These are phyloP conservation scores for Cyberlindnera maclurae DNA, from an alignment of 805 yeast genomes.

Conservation along the genomic window DNA sequence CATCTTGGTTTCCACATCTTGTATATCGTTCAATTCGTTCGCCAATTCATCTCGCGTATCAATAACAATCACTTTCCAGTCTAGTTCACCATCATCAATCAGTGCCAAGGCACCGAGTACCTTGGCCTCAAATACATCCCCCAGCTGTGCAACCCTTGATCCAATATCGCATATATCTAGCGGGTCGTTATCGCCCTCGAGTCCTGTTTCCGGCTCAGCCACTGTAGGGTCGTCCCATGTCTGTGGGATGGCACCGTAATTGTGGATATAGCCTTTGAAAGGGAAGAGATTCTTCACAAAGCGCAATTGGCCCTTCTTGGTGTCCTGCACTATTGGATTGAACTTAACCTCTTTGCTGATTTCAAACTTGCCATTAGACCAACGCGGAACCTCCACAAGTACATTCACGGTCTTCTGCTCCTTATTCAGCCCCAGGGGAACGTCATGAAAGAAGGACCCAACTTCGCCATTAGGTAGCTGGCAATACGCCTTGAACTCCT, in stretches of 20 bases:
- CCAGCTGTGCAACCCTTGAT: constrained; percentile 43
- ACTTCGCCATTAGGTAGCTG: constrained; percentile 74
- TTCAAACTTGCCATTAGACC: constrained; percentile 82
- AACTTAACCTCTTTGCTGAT: constrained; percentile 48
- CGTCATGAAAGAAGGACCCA: constrained; percentile 82
- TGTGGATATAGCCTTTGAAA: constrained; percentile 76
- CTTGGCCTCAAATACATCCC: constrained; percentile 60
- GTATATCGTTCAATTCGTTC: constrained; percentile 47
- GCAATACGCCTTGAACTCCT: constrained; percentile 89
- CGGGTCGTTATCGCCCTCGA: constrained; percentile 90
- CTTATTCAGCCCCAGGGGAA: constrained; percentile 48
- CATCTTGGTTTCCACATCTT: constrained; percentile 59
- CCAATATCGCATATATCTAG: constrained; percentile 85
- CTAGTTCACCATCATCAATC: constrained; percentile 92
- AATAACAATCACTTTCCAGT: constrained; percentile 83
- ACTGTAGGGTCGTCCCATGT: constrained; percentile 96
- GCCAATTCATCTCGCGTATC: constrained; percentile 63
- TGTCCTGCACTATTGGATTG: constrained; percentile 79
- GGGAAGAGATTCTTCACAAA: constrained; percentile 78
- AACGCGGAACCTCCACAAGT: constrained; percentile 73
- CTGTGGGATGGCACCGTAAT: constrained; percentile 86
- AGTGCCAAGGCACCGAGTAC: constrained; percentile 71
- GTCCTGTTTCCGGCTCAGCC: constrained; percentile 31
- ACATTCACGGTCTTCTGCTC: constrained; percentile 43
- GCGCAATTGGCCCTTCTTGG: constrained; percentile 66